A percentile compares a stretch with the other conserved stretches of the same genome.
phyloP scores from a whole-genome alignment of 108 stramenopile species.

The Heterococcus sp. region DNA sequence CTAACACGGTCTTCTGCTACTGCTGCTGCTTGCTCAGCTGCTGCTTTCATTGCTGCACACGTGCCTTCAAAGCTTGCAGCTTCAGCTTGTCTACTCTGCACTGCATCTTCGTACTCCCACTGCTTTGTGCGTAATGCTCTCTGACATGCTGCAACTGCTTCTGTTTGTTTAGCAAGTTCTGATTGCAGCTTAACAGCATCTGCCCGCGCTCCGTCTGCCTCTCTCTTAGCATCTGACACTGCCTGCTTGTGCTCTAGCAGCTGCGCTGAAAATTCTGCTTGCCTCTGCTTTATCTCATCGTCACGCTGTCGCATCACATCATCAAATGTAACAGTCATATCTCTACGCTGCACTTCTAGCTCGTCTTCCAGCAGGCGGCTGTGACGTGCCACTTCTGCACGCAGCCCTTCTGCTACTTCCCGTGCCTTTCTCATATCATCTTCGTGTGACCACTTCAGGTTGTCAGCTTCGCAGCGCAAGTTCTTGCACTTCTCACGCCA shows the following conservation, averaged over 20 bases:
- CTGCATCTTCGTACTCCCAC: background rate
- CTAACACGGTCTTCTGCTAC: conserved; percentile 25
- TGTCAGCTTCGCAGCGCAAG: background rate
- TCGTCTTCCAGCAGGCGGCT: conserved; percentile 42
- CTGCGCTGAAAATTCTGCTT: background rate
- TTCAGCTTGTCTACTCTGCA: background rate
- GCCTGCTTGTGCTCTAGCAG: background rate
- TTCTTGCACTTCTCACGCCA: conserved; percentile 4
- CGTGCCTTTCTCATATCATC: conserved; percentile 14
- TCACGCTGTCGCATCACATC: conserved; percentile 33
- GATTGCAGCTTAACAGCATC: background rate
- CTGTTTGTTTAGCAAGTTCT: background rate
- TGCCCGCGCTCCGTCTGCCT: background rate
- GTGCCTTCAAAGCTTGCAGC: background rate
- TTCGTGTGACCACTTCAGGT: conserved; percentile 25
- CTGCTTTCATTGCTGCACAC: background rate
- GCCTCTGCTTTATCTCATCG: conserved; percentile 8
- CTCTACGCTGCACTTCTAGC: conserved; percentile 46
- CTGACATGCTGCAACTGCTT: background rate
- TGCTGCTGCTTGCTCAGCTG: conserved; percentile 1
- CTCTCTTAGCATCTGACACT: background rate
- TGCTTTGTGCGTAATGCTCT: background rate
- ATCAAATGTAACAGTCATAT: conserved; percentile 46
- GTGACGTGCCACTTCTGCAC: conserved; percentile 31
- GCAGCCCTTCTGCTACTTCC: conserved; percentile 9